Conservation (phyloP, 768 basidiomycete species). For the Amyloporia xantha region DNA sequence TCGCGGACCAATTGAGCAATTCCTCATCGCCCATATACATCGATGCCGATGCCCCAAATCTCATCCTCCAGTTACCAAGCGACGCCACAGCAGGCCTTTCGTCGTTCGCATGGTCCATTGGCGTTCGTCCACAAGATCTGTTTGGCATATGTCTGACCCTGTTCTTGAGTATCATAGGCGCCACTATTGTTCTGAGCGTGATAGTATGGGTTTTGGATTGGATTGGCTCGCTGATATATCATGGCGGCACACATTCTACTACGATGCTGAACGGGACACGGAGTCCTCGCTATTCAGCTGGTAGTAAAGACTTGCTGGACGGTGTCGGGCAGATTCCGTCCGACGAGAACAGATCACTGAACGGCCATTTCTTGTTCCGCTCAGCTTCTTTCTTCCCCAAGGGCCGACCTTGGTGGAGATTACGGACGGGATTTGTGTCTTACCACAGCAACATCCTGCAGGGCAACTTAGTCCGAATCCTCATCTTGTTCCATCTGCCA, state of each 20-base stretch:
- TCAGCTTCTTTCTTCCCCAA: constrained; percentile 31
- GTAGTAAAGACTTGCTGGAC: constrained; percentile 49
- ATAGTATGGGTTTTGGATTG: constrained; percentile 71
- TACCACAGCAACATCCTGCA: constrained; percentile 78
- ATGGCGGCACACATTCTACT: constrained; percentile 23
- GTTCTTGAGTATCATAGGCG: constrained; percentile 77
- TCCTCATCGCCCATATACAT: constrained; percentile 72
- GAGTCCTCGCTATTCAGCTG: constrained; percentile 35
- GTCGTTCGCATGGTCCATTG: constrained; percentile 80
- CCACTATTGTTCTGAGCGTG: constrained; percentile 60
- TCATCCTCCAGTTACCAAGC: constrained; percentile 62
- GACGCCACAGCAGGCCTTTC: constrained; percentile 63
- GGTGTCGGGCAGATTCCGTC: constrained; percentile 15
- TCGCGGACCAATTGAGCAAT: constrained; percentile 68
- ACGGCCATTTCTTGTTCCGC: constrained; percentile 33
- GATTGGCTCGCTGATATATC: constrained; percentile 32
- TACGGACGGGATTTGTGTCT: constrained; percentile 59
- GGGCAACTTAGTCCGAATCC: constrained; percentile 87
- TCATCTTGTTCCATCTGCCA: constrained; percentile 91
- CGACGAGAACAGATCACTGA: constrained; percentile 47
- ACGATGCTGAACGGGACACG: constrained; percentile 24
- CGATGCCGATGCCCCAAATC: constrained; percentile 58
- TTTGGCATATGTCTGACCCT: constrained; percentile 75
- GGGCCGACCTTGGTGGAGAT: constrained; percentile 38
- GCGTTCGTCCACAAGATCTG: constrained; percentile 74